A percentile compares a stretch with the other conserved stretches of the same genome.
These are phyloP conservation scores for Erodium texanum DNA, from an alignment of 441 rosid genomes.

Conservation along the genomic window DNA sequence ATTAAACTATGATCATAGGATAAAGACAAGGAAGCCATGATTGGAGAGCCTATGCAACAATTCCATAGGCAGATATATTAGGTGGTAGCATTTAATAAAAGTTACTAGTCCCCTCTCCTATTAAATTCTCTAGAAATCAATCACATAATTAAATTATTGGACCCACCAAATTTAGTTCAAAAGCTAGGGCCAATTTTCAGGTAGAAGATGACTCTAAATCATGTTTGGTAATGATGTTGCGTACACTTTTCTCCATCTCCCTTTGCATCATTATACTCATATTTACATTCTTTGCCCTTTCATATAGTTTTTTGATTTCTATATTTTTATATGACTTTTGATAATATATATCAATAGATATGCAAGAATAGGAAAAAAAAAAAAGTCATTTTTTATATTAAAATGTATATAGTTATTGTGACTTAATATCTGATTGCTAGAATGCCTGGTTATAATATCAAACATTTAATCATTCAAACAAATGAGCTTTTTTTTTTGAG, in stretches of 20 bases:
- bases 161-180: conserved; percentile 3
- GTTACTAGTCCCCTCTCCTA: not conserved
- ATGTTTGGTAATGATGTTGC: conserved; percentile 1
- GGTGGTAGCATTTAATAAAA: not conserved
- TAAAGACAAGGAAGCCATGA: too few relatives aligned
- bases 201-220: not conserved
- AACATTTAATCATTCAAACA: too few relatives aligned
- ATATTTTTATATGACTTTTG: too few relatives aligned
- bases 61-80: not conserved
- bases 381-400: too few relatives aligned
- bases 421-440: too few relatives aligned
- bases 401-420: too few relatives aligned
- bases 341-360: too few relatives aligned
- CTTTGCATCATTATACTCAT: not conserved
- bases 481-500: too few relatives aligned
- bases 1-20: not conserved
- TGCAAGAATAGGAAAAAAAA: too few relatives aligned
- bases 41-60: not conserved
- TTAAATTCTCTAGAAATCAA: not conserved
- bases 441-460: too few relatives aligned
- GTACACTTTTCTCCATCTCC: not conserved
- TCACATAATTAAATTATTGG: not conserved
- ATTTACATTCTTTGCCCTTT: not conserved
- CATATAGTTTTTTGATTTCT: too few relatives aligned
- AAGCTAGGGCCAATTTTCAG: not conserved